A percentile compares a stretch with the other conserved stretches of the same genome.
Conservation (phyloP, 2,329 filamentous ascomycete genomes). For the Microcyclospora tardicrescens region DNA sequence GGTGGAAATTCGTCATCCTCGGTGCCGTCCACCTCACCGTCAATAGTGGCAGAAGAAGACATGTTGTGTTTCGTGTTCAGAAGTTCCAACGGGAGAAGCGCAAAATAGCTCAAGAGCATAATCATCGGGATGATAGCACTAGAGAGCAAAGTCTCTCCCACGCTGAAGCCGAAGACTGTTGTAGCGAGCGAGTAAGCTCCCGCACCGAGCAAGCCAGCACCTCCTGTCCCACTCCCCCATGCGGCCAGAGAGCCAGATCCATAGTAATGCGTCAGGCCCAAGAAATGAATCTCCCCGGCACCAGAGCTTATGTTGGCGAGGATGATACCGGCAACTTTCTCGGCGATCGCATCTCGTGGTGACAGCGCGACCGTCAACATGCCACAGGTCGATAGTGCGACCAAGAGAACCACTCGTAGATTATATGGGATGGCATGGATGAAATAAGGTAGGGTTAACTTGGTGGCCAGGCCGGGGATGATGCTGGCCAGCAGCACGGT, state of each 20-base stretch:
- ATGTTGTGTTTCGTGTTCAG: conserved; percentile 32
- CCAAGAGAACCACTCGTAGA: conserved; percentile 60
- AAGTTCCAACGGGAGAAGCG: conserved; percentile 57
- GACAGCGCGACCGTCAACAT: conserved; percentile 85
- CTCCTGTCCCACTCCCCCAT: conserved; percentile 55
- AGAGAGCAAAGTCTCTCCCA: conserved; percentile 59
- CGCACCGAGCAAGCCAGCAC: conserved; percentile 73
- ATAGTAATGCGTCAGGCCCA: conserved; percentile 87
- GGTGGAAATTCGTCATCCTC: conserved; percentile 10
- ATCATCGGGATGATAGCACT: conserved; percentile 67
- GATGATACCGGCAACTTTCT: conserved; percentile 71
- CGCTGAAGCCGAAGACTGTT: conserved; percentile 61
- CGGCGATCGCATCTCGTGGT: conserved; percentile 47
- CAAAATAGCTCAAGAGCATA: conserved; percentile 80
- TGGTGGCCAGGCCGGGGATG: conserved; percentile 75
- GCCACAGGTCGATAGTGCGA: conserved; percentile 60
- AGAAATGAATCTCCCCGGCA: conserved; percentile 77
- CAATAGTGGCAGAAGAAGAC: conserved; percentile 33
- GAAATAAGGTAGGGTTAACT: conserved; percentile 83
- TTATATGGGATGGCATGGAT: conserved; percentile 78
- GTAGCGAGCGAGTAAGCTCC: conserved; percentile 80
- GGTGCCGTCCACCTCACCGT: conserved; percentile 5
- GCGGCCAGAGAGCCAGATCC: conserved; percentile 74
- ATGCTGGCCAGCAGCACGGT: conserved; percentile 89
- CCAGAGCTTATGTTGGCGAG: conserved; percentile 77